Evolutionary conservation across 768 basidiomycete species (phyloP).

Genomic region (Tubosaeta sp.): DNA sequence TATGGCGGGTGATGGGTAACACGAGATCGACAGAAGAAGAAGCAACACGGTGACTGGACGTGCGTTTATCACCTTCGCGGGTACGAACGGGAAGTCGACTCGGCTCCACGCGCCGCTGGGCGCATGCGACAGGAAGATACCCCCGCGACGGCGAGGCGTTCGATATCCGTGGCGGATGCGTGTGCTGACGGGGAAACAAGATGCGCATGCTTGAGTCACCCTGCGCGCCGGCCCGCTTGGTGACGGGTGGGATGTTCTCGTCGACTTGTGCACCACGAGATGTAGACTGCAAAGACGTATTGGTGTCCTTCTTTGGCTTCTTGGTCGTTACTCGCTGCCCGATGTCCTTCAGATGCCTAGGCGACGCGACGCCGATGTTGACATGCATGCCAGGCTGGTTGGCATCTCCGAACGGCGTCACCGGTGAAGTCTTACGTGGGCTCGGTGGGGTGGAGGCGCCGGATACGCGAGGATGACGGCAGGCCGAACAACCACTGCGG

Average conservation of each 20-base stretch:
- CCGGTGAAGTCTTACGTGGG: not conserved
- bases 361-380: not conserved
- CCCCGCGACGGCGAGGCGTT: conserved; percentile 1
- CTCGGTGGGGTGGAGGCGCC: conserved; percentile 10
- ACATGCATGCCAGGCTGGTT: not conserved
- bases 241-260: conserved; percentile 18
- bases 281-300: not conserved
- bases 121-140: conserved; percentile 3
- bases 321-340: not conserved
- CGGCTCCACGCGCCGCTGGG: conserved; percentile 3
- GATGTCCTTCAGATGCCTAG: not conserved
- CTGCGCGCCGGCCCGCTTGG: not conserved
- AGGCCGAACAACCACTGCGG: conserved; percentile 28
- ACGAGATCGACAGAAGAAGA: conserved; percentile 22
- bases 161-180: conserved; percentile 11
- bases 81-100: conserved; percentile 3
- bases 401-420: not conserved
- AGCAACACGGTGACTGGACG: conserved; percentile 11
- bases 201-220: conserved; percentile 3
- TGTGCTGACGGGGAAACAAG: conserved; percentile 12
- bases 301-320: conserved; percentile 8
- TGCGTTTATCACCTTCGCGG: conserved; percentile 12
- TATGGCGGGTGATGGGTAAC: conserved; percentile 1
- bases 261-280: conserved; percentile 5
- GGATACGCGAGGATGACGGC: conserved; percentile 20